A percentile compares a stretch with the other conserved stretches of the same genome.
phyloP scores from a whole-genome alignment of 2,329 filamentous ascomycete genomes.

The Dendryphion nanum region DNA sequence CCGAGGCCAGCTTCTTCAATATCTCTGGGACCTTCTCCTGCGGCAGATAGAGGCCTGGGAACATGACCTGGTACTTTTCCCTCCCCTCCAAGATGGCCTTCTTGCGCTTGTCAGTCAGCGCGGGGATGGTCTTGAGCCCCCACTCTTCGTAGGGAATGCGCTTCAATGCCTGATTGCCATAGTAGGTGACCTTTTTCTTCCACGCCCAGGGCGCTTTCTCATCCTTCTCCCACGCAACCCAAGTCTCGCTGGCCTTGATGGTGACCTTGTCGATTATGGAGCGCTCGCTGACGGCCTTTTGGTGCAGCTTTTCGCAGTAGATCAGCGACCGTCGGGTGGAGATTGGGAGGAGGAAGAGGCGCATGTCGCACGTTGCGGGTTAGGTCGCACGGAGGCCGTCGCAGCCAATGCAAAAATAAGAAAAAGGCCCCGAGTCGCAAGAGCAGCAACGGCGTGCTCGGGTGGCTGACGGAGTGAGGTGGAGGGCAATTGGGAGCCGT shows the following conservation, averaged over 20 bases:
- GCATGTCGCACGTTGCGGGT: constrained; percentile 58
- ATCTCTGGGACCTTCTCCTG: constrained; percentile 62
- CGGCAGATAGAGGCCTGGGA: constrained; percentile 69
- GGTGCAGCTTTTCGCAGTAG: constrained; percentile 77
- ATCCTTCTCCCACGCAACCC: constrained; percentile 84
- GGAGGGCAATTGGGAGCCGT: not conserved
- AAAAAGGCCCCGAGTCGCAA: too few species aligned
- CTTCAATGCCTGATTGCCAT: constrained; percentile 81
- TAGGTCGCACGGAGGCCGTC: not conserved
- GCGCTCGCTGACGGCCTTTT: constrained; percentile 48
- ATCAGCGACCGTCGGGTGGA: constrained; percentile 88
- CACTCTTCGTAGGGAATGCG: constrained; percentile 96
- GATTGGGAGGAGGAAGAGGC: constrained; percentile 89
- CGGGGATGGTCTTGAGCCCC: constrained; percentile 92
- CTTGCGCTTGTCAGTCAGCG: constrained; percentile 66
- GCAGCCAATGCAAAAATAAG: too few species aligned
- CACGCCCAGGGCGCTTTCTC: constrained; percentile 64
- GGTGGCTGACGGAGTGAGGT: not conserved
- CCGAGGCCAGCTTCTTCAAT: constrained; percentile 71
- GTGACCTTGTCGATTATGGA: constrained; percentile 69
- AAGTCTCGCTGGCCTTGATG: constrained; percentile 69
- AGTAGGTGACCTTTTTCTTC: constrained; percentile 82
- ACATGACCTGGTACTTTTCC: constrained; percentile 71
- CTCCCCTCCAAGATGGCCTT: constrained; percentile 62
- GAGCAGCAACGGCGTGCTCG: too few species aligned